Percentiles rank a stretch among this genome's conserved stretches.
These are phyloP conservation scores for Magnusiomyces sp. DNA, from an alignment of 1,139 yeast genomes.

Conservation along the genomic window DNA sequence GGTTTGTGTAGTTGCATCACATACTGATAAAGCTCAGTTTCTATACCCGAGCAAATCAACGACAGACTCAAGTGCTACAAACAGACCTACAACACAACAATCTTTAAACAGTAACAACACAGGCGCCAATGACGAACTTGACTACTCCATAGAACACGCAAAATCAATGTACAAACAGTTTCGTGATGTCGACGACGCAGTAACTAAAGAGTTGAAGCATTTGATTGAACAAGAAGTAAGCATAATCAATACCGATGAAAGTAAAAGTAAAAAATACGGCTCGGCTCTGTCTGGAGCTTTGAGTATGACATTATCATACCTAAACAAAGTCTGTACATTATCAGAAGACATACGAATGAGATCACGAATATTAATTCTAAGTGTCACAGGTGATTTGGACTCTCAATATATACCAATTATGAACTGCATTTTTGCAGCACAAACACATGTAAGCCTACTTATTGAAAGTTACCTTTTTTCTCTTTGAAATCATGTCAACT, in stretches of 20 bases:
- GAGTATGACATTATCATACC: constrained; percentile 68
- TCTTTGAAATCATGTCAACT: background rate
- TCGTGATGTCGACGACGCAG: constrained; percentile 67
- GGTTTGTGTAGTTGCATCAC: constrained; percentile 76
- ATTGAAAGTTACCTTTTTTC: background rate
- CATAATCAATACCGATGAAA: constrained; percentile 5
- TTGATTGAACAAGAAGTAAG: constrained; percentile 31
- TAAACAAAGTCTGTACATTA: constrained; percentile 46
- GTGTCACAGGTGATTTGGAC: constrained; percentile 69
- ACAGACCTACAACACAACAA: constrained; percentile 2
- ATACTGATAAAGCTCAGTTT: constrained; percentile 60
- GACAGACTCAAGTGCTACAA: constrained; percentile 26
- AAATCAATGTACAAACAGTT: constrained; percentile 77
- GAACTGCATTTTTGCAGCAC: constrained; percentile 96
- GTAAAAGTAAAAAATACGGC: constrained; percentile 23
- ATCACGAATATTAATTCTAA: constrained; percentile 65
- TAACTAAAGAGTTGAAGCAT: constrained; percentile 51
- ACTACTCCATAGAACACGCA: constrained; percentile 22
- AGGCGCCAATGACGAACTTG: no score
- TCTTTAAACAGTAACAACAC: constrained; percentile 9
- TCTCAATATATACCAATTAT: constrained; percentile 85
- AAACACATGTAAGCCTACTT: constrained; percentile 47
- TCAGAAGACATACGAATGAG: constrained; percentile 38
- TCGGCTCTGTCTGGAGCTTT: constrained; percentile 69
- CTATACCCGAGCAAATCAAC: constrained; percentile 47